Evolutionary conservation across 306 rosid genomes (phyloP).

Genomic region (Lathyrus oleraceus): DNA sequence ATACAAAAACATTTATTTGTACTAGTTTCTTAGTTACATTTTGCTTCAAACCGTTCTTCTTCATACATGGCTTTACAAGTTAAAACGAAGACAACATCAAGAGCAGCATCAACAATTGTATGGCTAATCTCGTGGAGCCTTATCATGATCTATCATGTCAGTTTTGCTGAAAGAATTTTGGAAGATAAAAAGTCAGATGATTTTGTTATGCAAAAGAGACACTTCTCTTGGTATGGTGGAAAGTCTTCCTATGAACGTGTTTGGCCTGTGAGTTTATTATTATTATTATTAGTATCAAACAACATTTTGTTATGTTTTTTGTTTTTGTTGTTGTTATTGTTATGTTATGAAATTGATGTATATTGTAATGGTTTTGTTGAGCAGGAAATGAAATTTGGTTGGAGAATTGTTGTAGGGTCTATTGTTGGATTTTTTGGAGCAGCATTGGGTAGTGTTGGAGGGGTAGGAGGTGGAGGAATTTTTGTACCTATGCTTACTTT

Average conservation of each 20-base stretch:
- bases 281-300: neutral
- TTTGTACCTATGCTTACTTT: constrained; percentile 82
- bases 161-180: constrained; percentile 54
- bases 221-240: constrained; percentile 58
- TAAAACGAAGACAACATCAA: constrained; percentile 36
- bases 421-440: constrained; percentile 84
- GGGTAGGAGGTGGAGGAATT: constrained; percentile 93
- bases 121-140: constrained; percentile 48
- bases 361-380: constrained; percentile 27
- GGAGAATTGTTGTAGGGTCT: constrained; percentile 71
- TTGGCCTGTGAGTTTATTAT: constrained; percentile 72
- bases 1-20: neutral
- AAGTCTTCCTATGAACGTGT: constrained; percentile 61
- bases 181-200: constrained; percentile 40
- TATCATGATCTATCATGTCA: constrained; percentile 44
- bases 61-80: constrained; percentile 47
- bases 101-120: constrained; percentile 33
- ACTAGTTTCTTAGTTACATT: neutral
- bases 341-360: constrained; percentile 17
- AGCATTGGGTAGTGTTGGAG: constrained; percentile 87
- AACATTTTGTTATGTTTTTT: neutral
- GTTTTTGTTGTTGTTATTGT: neutral
- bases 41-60: constrained; percentile 12
- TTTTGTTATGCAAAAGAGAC: constrained; percentile 22
- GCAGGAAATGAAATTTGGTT: constrained; percentile 81